Evolutionary conservation across 2,329 filamentous ascomycete species (phyloP), one percentile per base, ranked within the genome.

Genomic region (Domatiomyces globalis): DNA sequence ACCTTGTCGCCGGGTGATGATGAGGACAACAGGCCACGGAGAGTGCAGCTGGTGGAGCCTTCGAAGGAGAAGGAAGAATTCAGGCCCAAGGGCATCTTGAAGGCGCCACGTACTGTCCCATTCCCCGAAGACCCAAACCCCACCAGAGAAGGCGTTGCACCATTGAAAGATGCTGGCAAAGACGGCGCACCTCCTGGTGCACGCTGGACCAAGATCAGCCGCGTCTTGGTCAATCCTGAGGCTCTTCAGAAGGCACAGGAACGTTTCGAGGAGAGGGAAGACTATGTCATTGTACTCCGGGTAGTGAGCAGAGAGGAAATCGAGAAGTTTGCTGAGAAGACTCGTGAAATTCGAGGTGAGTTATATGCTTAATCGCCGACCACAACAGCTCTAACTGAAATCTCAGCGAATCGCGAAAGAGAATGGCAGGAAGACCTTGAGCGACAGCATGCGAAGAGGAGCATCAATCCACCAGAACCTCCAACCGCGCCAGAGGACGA

Each of bases 201-300:
- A 33, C 79, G 87, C 50, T 95, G 89, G 89, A 95, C 89, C 46
- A 94, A 92, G 71, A 89, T 96, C 63, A 86, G 84, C 64, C 81
- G 89, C 51, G 81, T 84, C 58, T 77, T 94, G 51, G 89, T 96
- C 61, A 95, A 94, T 60, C 88, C 89, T 0, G 85, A 90, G 60
- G 88, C 89, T 0, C 71, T 96, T 46, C 84, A 86, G 52, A 77
- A 85, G 55, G 85, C 85, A n/a, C 85, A 92, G 61, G 89, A 95
- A 70, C 77, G 90, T 27, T 96, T 85, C 59, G 90, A 96, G 67
- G 85, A 94, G 61, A 79, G 88, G n/a, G 79, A 88, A 54, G 88
- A 95, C 63, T 94, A 88, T 66, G 88, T 96, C 53, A 95, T 95
- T 65, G 88, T 95, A 2, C 73, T 96, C 51, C 77, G 89, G 51